A percentile compares a stretch with the other conserved stretches of the same genome.
These are phyloP conservation scores for Catunica adiposa DNA, from an alignment of 2,329 filamentous ascomycete species.

Conservation along the genomic window DNA sequence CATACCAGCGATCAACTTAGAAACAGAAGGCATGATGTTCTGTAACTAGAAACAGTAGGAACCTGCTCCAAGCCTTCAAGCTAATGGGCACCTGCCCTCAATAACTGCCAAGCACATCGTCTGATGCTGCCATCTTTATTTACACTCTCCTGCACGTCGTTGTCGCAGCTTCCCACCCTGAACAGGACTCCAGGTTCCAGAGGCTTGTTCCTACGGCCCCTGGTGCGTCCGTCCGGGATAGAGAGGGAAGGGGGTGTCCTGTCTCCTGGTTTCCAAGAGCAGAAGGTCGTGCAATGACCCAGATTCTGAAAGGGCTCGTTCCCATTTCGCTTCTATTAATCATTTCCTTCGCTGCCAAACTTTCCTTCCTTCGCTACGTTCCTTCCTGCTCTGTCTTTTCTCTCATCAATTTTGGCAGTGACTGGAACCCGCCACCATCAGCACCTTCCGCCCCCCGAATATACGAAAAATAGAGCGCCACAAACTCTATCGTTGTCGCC, in stretches of 20 bases:
- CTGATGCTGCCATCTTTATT: not conserved
- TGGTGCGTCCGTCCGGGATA: not conserved
- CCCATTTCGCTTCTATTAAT: constrained; percentile 13
- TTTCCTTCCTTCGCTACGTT: constrained; percentile 3
- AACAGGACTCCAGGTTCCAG: constrained; percentile 1
- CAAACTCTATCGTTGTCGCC: not conserved
- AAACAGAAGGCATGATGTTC: not conserved
- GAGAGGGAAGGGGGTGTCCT: too few species aligned
- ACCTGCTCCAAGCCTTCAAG: too few species aligned
- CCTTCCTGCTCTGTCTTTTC: not conserved
- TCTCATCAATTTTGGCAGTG: not conserved
- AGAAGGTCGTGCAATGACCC: not conserved
- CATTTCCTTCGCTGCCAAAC: constrained; percentile 12
- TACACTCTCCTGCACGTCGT: not conserved
- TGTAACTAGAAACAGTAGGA: not conserved
- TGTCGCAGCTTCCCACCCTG: not conserved
- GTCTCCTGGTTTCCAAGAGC: not conserved
- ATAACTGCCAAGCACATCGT: not conserved
- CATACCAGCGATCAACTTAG: not conserved
- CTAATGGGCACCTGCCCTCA: not conserved
- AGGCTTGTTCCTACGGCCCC: constrained; percentile 10
- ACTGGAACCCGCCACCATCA: not conserved
- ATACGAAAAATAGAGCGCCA: not conserved
- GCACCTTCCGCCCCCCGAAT: not conserved
- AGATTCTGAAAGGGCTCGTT: not conserved